Evolutionary conservation across 2,329 filamentous ascomycete species (phyloP), one percentile per base, ranked within the genome.

Genomic region (Colletotrichum filicis): DNA sequence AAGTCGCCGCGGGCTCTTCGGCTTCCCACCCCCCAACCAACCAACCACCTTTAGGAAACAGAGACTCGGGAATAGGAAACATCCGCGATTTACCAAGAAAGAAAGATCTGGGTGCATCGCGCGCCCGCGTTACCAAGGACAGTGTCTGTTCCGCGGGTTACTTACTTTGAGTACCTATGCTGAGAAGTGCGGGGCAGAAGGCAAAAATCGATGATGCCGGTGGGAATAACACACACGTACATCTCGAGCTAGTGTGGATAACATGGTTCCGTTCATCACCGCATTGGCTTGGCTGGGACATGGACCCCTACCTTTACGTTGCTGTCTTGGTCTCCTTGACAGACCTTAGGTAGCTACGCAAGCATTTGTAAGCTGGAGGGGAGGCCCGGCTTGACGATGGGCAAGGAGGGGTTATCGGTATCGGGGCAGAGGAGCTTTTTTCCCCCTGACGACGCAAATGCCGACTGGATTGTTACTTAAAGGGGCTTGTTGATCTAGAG

Each of bases 301-400:
- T 42, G 37, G 14, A 42, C 37, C 37, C 37, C 37, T 42, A n/a
- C 42, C 42, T n/a, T 19, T 42, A n/a, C 42, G 19, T 49, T 49
- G 42, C 9, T 49, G 42, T 42, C 37, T 42, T 42, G 37, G 37
- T 42, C 16, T 19, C 19, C 16, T 19, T 11, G 16, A 19, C 8
- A 49, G 3, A 49, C 60, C 30, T 14, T 42, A 3, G 37, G 37
- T 42, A 42, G 37, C 37, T 42, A 9, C 28, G 28, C 60, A 46
- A 57, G 66, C 70, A 70, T 73, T 73, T 73, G 66, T 70, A 73
- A 73, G 66, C 70, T 73, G 7, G 24, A 9, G 22, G 49, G n/a
- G 5, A 28, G 14, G 37, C 37, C 37, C 37, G 37, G 37, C 37
- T 42, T 69, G 70, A 64, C 65, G 59, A 65, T 49, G 37, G 55